A percentile compares a stretch with the other conserved stretches of the same genome.
Conservation (phyloP, 78 protist species). For the Corallochytrium limacisporum region DNA sequence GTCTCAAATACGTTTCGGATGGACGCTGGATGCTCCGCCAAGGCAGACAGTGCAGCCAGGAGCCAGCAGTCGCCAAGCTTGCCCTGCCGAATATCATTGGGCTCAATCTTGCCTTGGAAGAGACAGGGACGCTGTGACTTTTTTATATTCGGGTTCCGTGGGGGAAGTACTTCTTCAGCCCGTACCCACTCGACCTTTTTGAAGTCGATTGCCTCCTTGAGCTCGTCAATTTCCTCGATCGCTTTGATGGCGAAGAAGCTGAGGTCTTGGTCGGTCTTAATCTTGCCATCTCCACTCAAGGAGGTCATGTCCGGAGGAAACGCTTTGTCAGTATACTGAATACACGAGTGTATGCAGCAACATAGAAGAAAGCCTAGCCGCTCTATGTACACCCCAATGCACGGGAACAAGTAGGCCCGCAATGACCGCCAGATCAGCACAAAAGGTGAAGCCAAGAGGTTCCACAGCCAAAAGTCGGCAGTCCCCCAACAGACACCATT, state of each 20-base stretch:
- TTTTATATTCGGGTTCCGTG: not conserved
- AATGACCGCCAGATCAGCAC: not conserved
- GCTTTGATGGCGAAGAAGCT: too few relatives aligned
- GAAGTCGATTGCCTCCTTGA: not conserved
- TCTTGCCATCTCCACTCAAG: not conserved
- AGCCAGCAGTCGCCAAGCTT: slow-evolving; percentile 36
- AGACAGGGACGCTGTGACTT: not conserved
- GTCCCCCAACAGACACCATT: too few relatives aligned
- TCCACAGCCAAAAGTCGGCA: not conserved
- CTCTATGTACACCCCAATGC: not conserved
- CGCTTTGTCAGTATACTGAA: not conserved
- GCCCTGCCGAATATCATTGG: slow-evolving; percentile 19
- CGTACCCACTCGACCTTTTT: not conserved
- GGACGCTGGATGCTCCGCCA: not conserved
- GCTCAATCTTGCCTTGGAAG: not conserved
- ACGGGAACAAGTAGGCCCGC: not conserved
- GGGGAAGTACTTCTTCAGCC: not conserved
- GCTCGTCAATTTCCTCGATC: not conserved
- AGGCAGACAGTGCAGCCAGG: not conserved
- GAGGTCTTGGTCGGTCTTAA: not conserved
- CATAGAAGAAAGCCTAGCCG: not conserved
- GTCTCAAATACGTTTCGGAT: not conserved
- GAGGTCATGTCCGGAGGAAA: not conserved
- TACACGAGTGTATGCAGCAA: not conserved
- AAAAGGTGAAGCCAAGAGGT: not conserved